Evolutionary conservation across 805 yeast genomes (phyloP).

Genomic region (Pichia eremophila): DNA sequence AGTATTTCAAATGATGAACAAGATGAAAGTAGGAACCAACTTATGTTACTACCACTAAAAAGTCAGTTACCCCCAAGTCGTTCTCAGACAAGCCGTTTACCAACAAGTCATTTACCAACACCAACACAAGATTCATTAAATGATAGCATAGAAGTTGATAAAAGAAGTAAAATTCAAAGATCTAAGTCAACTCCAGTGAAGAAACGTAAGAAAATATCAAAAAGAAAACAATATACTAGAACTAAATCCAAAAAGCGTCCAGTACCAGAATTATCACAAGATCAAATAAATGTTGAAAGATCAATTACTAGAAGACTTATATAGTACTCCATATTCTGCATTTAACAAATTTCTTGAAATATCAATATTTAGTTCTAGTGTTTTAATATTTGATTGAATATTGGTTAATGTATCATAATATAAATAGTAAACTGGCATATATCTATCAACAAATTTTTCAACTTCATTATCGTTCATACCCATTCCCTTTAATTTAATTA

Average conservation of each 20-base stretch:
- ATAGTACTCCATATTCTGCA: not conserved
- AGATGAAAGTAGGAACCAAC: no score
- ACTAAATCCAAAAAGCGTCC: not conserved
- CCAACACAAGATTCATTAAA: not conserved
- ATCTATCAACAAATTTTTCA: conserved; percentile 59
- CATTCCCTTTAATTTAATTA: conserved; percentile 42
- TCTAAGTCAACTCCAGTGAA: not conserved
- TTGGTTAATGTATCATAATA: conserved; percentile 35
- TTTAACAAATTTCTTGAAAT: not conserved
- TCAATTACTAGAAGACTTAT: conserved; percentile 3
- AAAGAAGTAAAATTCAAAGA: not conserved
- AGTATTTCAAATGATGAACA: no score
- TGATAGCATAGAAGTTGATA: no score
- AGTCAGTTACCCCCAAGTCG: no score
- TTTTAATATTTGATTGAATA: conserved; percentile 1
- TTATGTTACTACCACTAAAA: no score
- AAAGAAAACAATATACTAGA: not conserved
- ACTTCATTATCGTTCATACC: conserved; percentile 83
- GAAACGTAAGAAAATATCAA: not conserved
- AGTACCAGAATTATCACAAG: no score
- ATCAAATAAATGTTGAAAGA: not conserved
- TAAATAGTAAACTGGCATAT: conserved; percentile 76
- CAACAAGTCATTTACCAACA: not conserved
- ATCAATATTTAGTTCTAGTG: conserved; percentile 9
- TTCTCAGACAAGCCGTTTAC: no score